A percentile compares a stretch with the other conserved stretches of the same genome.
Conservation (phyloP, 2,329 filamentous ascomycete genomes). For the Simplicillium aogashimaense region DNA sequence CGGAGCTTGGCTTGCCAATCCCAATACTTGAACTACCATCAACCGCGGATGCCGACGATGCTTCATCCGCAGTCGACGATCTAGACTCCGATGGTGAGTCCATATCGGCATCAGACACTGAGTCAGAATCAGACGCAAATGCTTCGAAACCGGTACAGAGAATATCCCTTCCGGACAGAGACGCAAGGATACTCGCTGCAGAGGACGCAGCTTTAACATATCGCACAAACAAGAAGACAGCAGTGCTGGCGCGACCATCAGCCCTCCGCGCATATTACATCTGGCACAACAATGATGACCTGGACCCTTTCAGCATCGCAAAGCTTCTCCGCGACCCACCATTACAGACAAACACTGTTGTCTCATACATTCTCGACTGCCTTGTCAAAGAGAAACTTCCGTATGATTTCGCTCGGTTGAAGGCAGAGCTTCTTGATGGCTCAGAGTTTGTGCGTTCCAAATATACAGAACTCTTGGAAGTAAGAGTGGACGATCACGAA, state of each 20-base stretch:
- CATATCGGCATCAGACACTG: neutral
- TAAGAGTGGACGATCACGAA: slow-evolving; percentile 7
- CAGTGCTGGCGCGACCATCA: slow-evolving; percentile 15
- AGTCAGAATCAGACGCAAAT: neutral
- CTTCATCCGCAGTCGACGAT: slow-evolving; percentile 10
- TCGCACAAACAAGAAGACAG: slow-evolving; percentile 12
- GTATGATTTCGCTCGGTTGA: slow-evolving; percentile 35
- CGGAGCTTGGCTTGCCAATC: slow-evolving; percentile 58
- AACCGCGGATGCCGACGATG: slow-evolving; percentile 17
- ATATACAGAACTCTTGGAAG: slow-evolving; percentile 18
- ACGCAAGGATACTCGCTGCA: slow-evolving; percentile 33
- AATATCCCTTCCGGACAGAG: slow-evolving; percentile 10
- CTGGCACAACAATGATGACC: slow-evolving; percentile 45
- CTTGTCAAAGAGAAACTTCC: slow-evolving; percentile 40
- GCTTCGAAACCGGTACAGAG: neutral
- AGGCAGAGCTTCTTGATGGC: slow-evolving; percentile 29
- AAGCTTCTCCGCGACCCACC: slow-evolving; percentile 50
- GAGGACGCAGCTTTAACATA: slow-evolving; percentile 28
- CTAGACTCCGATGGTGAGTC: slow-evolving; percentile 9
- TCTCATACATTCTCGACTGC: slow-evolving; percentile 47
- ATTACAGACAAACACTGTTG: slow-evolving; percentile 44
- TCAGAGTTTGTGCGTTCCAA: slow-evolving; percentile 15
- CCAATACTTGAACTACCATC: slow-evolving; percentile 33
- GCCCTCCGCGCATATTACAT: slow-evolving; percentile 51
- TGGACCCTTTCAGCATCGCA: slow-evolving; percentile 40